Base-by-base conservation (phyloP, 2,329 filamentous ascomycete genomes). In the Aureobasidium vineae region DNA sequence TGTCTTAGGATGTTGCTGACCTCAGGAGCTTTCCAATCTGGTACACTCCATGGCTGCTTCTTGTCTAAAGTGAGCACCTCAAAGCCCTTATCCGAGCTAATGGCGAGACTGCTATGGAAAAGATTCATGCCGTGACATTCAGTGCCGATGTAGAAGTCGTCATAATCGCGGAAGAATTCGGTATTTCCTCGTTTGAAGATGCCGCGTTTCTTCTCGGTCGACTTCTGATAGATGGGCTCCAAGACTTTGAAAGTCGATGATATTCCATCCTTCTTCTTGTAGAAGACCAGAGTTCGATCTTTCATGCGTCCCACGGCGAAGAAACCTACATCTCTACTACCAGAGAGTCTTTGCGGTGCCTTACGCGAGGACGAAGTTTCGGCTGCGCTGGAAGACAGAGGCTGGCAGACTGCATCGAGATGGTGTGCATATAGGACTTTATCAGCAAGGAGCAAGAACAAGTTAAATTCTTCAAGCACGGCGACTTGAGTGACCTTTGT, bases 291-390 rank as follows among this genome's bases (percentile, higher is more conserved):
- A 70, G 90, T 93, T 8, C 95, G 87, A 68, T 99, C 95, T 82
- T 99, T 99, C 93, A 99, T 97, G 68, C 90, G 88, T 11, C 94
- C 95, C 1, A 92, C 95, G 19, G 92, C 91, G 76, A 99, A 99
- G 82, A 98, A 99, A 16, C 93, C 91, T 23, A 99, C 93, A 74
- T 99, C 95, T 75, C 95, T 91, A 70, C 89, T 90, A 33, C 89
- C 88, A 2, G 88, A 90, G 40, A 99, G 84, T 72, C 94, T 92
- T 75, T 98, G 94, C 0, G 95, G 95, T n/a, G 95, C 92, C 69
- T 90, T 87, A 31, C 91, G 87, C 3, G 88, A 83, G 50, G 88
- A 94, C 10, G 71, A 65, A 13, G 71, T 66, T 5, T 70, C 71
- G 11, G 67, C 70, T 5, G 85, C 82, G 3, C 36, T 36, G 10